phyloP scores from a whole-genome alignment of 2,329 filamentous ascomycete species.

The Talaromyces sp. region DNA sequence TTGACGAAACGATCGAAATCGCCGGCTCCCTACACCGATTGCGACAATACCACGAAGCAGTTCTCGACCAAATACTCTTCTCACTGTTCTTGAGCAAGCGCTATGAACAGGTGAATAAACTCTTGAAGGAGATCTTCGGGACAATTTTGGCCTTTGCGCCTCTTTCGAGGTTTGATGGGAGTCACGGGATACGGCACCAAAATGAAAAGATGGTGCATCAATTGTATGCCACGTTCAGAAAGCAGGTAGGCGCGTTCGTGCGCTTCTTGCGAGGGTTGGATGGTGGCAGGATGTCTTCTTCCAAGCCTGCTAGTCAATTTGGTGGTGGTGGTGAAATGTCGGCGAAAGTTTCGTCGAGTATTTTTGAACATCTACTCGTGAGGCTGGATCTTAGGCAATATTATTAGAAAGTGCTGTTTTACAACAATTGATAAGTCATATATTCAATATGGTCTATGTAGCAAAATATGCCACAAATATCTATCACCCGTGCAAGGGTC shows the following conservation, averaged over 20 bases:
- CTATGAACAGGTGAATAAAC: constrained; percentile 64
- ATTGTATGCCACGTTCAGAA: constrained; percentile 62
- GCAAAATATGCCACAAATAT: background rate
- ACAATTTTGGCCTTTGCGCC: constrained; percentile 64
- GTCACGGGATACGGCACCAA: constrained; percentile 35
- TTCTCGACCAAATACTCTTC: constrained; percentile 69
- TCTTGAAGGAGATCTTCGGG: constrained; percentile 72
- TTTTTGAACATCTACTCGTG: constrained; percentile 62
- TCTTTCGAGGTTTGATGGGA: constrained; percentile 27
- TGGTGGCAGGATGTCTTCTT: constrained; percentile 53
- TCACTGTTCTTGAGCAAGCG: constrained; percentile 58
- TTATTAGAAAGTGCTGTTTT: constrained; percentile 39
- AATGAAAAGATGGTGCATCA: constrained; percentile 37
- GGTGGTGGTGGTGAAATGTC: constrained; percentile 14
- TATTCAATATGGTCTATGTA: background rate
- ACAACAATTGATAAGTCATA: background rate
- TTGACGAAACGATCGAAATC: constrained; percentile 41
- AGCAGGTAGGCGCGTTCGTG: constrained; percentile 68
- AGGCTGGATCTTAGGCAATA: constrained; percentile 67
- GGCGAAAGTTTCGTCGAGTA: constrained; percentile 37
- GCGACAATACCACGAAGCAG: constrained; percentile 63
- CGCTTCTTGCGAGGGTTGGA: constrained; percentile 62
- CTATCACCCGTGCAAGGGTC: background rate
- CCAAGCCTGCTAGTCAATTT: constrained; percentile 21
- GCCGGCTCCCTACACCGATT: constrained; percentile 61